These are phyloP conservation scores for Pugionium cornutum DNA, from an alignment of 345 rosid species.

Conservation along the genomic window DNA sequence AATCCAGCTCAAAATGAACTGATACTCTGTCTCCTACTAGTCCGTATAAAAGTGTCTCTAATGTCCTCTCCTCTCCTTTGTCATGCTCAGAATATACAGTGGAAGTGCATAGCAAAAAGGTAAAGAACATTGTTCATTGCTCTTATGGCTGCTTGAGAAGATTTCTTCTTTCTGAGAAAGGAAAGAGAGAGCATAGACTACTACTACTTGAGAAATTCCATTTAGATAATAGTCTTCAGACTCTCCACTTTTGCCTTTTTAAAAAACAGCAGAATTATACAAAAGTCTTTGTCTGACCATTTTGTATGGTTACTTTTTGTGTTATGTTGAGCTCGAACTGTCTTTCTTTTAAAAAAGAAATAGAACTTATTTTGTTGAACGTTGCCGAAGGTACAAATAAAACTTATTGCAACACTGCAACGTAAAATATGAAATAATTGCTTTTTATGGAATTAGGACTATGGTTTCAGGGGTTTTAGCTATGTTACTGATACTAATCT, in stretches of 20 bases:
- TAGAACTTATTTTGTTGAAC: neutral
- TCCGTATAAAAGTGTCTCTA: constrained; percentile 19
- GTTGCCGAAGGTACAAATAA: neutral
- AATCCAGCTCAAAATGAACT: constrained; percentile 66
- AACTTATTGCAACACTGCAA: constrained; percentile 2
- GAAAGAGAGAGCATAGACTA: constrained; percentile 25
- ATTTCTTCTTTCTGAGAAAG: constrained; percentile 19
- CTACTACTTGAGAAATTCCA: constrained; percentile 22
- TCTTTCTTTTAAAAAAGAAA: neutral
- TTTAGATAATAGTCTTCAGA: constrained; percentile 2
- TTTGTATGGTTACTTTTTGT: constrained; percentile 5
- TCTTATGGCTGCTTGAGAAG: constrained; percentile 20
- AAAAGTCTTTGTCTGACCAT: constrained; percentile 9
- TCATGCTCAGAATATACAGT: constrained; percentile 20
- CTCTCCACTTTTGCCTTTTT: neutral
- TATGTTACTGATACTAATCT: constrained; percentile 8
- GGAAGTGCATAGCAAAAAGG: constrained; percentile 16
- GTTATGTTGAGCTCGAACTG: constrained; percentile 9
- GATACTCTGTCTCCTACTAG: constrained; percentile 28
- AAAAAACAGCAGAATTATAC: neutral
- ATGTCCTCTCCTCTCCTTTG: neutral
- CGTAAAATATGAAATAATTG: neutral
- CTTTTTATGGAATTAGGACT: neutral
- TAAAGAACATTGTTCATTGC: constrained; percentile 14
- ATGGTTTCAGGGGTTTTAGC: too few relatives aligned